phyloP scores from a whole-genome alignment of 352 stramenopile species.

The Phytophthora constricta region DNA sequence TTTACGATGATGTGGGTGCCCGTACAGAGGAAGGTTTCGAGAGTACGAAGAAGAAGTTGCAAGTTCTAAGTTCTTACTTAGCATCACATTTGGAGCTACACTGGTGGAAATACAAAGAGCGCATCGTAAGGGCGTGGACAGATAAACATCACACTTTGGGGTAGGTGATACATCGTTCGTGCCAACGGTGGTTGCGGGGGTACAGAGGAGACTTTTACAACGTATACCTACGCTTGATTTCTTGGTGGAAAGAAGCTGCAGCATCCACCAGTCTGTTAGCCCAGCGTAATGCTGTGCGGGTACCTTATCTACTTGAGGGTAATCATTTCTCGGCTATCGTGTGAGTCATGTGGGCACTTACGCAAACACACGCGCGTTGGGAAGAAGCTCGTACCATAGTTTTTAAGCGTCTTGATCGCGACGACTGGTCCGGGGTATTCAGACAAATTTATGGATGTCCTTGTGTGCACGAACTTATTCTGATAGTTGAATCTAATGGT shows the following conservation, averaged over 20 bases:
- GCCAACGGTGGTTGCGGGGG: background rate
- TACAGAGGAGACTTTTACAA: conserved; percentile 4
- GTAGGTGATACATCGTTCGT: background rate
- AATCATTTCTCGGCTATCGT: conserved; percentile 1
- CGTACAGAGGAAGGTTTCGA: background rate
- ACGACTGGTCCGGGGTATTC: conserved; percentile 5
- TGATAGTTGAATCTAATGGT: conserved; percentile 7
- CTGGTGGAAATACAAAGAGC: conserved; percentile 11
- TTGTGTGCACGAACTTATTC: conserved; percentile 13
- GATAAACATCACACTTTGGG: background rate
- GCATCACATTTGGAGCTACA: background rate
- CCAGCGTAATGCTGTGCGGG: background rate
- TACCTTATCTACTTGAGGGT: conserved; percentile 1
- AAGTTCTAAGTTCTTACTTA: background rate
- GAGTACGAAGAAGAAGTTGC: background rate
- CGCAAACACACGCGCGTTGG: background rate
- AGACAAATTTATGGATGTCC: conserved; percentile 2
- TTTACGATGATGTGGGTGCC: background rate
- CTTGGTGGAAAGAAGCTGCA: background rate
- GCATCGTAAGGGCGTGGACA: conserved; percentile 2
- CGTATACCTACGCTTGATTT: background rate
- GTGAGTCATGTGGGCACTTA: conserved; percentile 9
- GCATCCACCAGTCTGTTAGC: background rate
- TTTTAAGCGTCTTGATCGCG: background rate
- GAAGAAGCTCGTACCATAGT: background rate